Evolutionary conservation across 1,284 basidiomycete genomes (phyloP).

Genomic region (Ustilago tritici): DNA sequence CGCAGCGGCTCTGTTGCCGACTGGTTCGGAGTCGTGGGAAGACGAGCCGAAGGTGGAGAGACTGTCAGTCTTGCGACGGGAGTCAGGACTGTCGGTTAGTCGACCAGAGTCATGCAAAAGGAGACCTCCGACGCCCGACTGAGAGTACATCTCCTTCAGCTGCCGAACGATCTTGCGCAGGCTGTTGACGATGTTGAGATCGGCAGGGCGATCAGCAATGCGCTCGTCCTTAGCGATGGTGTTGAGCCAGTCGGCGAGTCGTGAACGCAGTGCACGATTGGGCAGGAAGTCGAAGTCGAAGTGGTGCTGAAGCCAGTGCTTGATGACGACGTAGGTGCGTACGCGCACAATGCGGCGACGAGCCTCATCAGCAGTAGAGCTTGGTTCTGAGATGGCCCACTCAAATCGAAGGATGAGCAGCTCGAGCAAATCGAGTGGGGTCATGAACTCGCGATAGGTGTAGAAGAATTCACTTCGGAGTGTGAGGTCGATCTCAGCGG

Average conservation of each 20-base stretch:
- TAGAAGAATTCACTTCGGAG: slow-evolving; percentile 63
- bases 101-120: slow-evolving; percentile 47
- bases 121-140: slow-evolving; percentile 52
- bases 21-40: slow-evolving; percentile 30
- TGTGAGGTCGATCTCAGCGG: slow-evolving; percentile 59
- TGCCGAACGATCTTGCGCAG: slow-evolving; percentile 56
- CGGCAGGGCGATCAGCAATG: slow-evolving; percentile 37
- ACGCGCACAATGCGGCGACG: slow-evolving; percentile 61
- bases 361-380: slow-evolving; percentile 52
- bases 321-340: slow-evolving; percentile 62
- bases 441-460: slow-evolving; percentile 60
- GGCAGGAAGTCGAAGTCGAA: slow-evolving; percentile 64
- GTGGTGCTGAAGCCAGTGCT: slow-evolving; percentile 62
- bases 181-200: slow-evolving; percentile 54
- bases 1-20: slow-evolving; percentile 4
- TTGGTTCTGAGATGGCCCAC: slow-evolving; percentile 54
- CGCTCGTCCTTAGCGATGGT: slow-evolving; percentile 40
- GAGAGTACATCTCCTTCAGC: slow-evolving; percentile 58
- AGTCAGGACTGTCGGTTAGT: slow-evolving; percentile 16
- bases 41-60: slow-evolving; percentile 35
- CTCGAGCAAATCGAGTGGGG: slow-evolving; percentile 48
- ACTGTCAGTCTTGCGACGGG: slow-evolving; percentile 34
- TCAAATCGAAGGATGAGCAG: slow-evolving; percentile 62
- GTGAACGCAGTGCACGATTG: slow-evolving; percentile 48
- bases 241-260: slow-evolving; percentile 62